These are phyloP conservation scores for Porodaedalea pini DNA, from an alignment of 1,284 basidiomycete genomes.

Conservation along the genomic window DNA sequence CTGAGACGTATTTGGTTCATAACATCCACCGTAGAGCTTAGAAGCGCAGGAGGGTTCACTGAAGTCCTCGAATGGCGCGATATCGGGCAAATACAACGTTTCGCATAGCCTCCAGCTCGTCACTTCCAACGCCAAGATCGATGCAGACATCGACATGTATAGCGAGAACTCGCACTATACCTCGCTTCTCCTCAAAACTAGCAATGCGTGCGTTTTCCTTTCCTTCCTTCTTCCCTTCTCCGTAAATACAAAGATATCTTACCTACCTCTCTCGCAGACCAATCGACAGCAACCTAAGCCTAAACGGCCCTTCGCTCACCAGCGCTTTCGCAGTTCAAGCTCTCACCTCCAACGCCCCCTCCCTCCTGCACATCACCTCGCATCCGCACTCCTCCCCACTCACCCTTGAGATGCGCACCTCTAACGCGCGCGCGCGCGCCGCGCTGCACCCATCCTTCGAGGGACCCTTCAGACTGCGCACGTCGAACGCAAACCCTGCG, in stretches of 20 bases:
- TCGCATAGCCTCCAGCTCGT: slow-evolving; percentile 12
- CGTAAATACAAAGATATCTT: neutral
- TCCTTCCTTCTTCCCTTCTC: neutral
- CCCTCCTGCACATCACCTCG: slow-evolving; percentile 3
- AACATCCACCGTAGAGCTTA: slow-evolving; percentile 11
- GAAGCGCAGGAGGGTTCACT: slow-evolving; percentile 10
- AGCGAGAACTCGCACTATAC: slow-evolving; percentile 14
- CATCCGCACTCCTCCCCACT: slow-evolving; percentile 11
- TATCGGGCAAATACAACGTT: slow-evolving; percentile 20
- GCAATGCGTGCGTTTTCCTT: slow-evolving; percentile 17
- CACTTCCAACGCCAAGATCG: slow-evolving; percentile 21
- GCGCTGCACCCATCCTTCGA: slow-evolving; percentile 22
- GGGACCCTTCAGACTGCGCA: slow-evolving; percentile 15
- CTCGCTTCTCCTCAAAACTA: slow-evolving; percentile 15
- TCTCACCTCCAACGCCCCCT: slow-evolving; percentile 19
- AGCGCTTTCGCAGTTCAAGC: slow-evolving; percentile 16
- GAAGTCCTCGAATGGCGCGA: slow-evolving; percentile 19
- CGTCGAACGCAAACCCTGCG: neutral
- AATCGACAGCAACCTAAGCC: neutral
- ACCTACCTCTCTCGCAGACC: neutral
- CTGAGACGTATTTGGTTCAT: neutral
- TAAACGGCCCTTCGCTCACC: neutral
- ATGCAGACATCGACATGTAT: slow-evolving; percentile 14
- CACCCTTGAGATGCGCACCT: slow-evolving; percentile 8
- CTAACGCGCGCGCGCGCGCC: slow-evolving; percentile 12